phyloP scores from a whole-genome alignment of 257 asterid species.

The Forsythia viridissima region DNA sequence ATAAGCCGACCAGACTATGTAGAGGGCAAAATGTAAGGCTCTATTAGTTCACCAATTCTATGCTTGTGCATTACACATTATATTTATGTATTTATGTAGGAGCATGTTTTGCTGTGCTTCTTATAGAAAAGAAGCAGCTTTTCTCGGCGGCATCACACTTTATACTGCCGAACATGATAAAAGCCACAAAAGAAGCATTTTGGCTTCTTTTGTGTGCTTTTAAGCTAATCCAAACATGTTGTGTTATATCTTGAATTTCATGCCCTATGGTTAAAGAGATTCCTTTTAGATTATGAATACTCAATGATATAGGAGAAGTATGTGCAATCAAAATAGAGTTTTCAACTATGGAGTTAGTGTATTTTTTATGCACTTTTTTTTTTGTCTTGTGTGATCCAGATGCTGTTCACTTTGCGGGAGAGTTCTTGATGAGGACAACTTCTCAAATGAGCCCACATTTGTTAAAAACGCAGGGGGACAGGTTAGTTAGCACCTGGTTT shows the following conservation, averaged over 20 bases:
- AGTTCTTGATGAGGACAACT: conserved; percentile 61
- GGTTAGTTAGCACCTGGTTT: conserved; percentile 48
- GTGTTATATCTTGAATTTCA: neutral
- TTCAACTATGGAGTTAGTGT: neutral
- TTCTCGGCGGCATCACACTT: neutral
- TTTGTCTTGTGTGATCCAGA: conserved; percentile 35
- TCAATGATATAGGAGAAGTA: neutral
- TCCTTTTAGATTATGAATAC: neutral
- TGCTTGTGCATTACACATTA: neutral
- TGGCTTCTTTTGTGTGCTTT: neutral
- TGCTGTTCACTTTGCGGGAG: conserved; percentile 68
- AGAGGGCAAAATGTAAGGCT: conserved; percentile 54
- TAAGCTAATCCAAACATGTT: neutral
- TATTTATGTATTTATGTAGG: neutral
- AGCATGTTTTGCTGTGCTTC: neutral
- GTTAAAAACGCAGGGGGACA: conserved; percentile 61
- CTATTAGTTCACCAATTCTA: neutral
- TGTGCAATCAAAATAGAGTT: neutral
- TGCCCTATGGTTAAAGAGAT: neutral
- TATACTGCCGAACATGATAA: neutral
- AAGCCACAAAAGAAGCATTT: neutral
- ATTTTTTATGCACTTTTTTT: neutral
- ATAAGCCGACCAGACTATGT: conserved; percentile 27
- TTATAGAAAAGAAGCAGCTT: neutral
- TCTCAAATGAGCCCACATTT: conserved; percentile 55